A percentile compares a stretch with the other conserved stretches of the same genome.
Conservation (phyloP, 805 yeast genomes). For the Komagataella pastoris region DNA sequence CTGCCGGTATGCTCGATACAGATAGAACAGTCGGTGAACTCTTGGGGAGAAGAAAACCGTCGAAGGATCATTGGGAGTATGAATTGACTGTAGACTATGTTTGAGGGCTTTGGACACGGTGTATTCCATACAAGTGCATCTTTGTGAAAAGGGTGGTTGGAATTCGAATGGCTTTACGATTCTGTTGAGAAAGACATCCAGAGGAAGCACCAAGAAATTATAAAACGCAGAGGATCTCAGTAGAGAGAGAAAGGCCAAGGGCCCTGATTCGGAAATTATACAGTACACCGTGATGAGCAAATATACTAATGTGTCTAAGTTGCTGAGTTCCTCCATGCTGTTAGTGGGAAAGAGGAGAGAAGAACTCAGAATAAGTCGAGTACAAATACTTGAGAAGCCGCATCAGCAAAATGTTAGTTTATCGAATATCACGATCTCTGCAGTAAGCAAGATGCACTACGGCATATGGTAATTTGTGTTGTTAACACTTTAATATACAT, state of each 20-base stretch:
- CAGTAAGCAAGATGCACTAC: not conserved
- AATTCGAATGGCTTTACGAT: slow-evolving; percentile 16
- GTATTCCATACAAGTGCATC: slow-evolving; percentile 16
- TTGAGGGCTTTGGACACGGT: slow-evolving; percentile 8
- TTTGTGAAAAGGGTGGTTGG: slow-evolving; percentile 15
- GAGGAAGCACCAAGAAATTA: slow-evolving; percentile 13
- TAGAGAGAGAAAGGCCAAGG: slow-evolving; percentile 4
- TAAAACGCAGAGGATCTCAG: not conserved
- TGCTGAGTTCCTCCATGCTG: slow-evolving; percentile 16
- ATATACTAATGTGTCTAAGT: slow-evolving; percentile 15
- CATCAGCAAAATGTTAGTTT: not conserved
- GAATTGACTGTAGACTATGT: slow-evolving; percentile 7
- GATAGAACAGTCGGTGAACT: slow-evolving; percentile 18
- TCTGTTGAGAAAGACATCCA: slow-evolving; percentile 14
- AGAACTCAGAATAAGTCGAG: not conserved
- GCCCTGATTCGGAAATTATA: not conserved
- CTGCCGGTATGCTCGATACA: slow-evolving; percentile 17
- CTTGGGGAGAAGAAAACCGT: slow-evolving; percentile 16
- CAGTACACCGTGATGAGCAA: slow-evolving; percentile 6
- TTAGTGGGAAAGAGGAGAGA: not conserved
- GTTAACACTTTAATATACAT: not conserved
- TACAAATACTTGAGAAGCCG: not conserved
- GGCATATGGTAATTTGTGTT: not conserved
- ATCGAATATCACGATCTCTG: not conserved
- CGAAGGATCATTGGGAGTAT: slow-evolving; percentile 5